Conservation (phyloP, 192 early-diverging fungal genomes). For the Spizellomyces sp. region DNA sequence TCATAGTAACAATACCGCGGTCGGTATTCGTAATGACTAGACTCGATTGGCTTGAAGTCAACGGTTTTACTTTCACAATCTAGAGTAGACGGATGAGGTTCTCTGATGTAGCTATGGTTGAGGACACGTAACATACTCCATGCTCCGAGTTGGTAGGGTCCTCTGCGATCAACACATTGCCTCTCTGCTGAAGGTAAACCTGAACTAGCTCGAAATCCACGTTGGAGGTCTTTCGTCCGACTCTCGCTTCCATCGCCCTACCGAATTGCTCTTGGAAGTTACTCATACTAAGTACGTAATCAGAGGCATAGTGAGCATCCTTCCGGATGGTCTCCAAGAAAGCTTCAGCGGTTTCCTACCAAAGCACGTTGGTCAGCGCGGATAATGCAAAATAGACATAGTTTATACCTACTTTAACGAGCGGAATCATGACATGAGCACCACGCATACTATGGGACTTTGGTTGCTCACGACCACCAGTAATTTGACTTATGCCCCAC, state of each 20-base stretch:
- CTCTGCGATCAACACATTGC: not conserved
- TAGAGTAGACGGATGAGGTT: not conserved
- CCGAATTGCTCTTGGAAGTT: constrained; percentile 10
- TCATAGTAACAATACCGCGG: constrained; percentile 59
- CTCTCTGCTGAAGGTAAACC: not conserved
- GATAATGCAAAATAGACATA: not conserved
- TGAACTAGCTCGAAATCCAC: constrained; percentile 12
- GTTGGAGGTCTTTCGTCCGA: not conserved
- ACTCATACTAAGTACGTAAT: constrained; percentile 8
- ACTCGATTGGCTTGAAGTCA: not conserved
- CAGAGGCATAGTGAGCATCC: constrained; percentile 18
- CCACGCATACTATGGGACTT: not conserved
- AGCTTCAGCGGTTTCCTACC: constrained; percentile 2
- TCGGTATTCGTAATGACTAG: constrained; percentile 54
- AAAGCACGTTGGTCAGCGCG: not conserved
- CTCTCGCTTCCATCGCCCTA: not conserved
- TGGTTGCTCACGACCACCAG: constrained; percentile 9
- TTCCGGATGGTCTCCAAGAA: constrained; percentile 10
- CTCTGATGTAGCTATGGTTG: not conserved
- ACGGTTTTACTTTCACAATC: constrained; percentile 27
- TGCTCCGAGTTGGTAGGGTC: not conserved
- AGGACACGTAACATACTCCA: not conserved
- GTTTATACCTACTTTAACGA: constrained; percentile 11
- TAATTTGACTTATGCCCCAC: constrained; percentile 23
- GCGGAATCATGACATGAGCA: constrained; percentile 4